Percentiles rank a stretch among this genome's conserved stretches.
Evolutionary conservation across 2,329 filamentous ascomycete genomes (phyloP).

Genomic region (Paradendryphiella salina): DNA sequence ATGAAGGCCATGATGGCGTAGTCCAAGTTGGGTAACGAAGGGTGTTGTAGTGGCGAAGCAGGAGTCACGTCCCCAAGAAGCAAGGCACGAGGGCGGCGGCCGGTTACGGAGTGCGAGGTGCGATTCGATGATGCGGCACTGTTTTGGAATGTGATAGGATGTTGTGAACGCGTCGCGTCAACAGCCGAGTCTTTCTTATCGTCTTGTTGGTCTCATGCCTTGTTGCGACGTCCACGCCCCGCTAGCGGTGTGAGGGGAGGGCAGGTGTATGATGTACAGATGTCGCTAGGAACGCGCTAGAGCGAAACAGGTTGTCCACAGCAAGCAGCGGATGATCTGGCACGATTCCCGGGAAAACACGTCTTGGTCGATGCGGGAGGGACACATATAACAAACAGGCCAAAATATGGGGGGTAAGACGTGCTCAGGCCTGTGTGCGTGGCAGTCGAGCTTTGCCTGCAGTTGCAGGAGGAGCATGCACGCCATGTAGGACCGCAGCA

Average conservation of each 20-base stretch:
- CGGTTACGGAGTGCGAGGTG: constrained; percentile 10
- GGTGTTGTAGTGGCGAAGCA: constrained; percentile 16
- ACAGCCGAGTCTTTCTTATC: constrained; percentile 16
- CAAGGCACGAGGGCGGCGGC: constrained; percentile 25
- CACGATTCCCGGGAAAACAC: constrained; percentile 13
- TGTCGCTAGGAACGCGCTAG: constrained; percentile 29
- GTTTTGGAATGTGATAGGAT: neutral
- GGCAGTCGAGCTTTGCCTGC: neutral
- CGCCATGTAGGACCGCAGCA: constrained; percentile 1
- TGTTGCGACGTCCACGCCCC: constrained; percentile 19
- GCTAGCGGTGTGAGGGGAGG: constrained; percentile 25
- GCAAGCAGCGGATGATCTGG: constrained; percentile 26
- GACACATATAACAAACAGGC: neutral
- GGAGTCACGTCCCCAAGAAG: constrained; percentile 18
- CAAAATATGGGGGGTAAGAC: neutral
- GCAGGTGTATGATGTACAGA: constrained; percentile 26
- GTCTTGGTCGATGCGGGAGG: neutral
- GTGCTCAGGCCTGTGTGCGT: neutral
- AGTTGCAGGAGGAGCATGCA: neutral
- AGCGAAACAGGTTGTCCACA: constrained; percentile 21
- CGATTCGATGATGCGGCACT: neutral
- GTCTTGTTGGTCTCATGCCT: constrained; percentile 24
- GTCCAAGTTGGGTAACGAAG: constrained; percentile 12
- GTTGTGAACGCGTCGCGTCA: constrained; percentile 10
- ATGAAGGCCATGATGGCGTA: constrained; percentile 43